These are phyloP conservation scores for Groenewaldozyma salmanticensis DNA, from an alignment of 805 yeast species.

Conservation along the genomic window DNA sequence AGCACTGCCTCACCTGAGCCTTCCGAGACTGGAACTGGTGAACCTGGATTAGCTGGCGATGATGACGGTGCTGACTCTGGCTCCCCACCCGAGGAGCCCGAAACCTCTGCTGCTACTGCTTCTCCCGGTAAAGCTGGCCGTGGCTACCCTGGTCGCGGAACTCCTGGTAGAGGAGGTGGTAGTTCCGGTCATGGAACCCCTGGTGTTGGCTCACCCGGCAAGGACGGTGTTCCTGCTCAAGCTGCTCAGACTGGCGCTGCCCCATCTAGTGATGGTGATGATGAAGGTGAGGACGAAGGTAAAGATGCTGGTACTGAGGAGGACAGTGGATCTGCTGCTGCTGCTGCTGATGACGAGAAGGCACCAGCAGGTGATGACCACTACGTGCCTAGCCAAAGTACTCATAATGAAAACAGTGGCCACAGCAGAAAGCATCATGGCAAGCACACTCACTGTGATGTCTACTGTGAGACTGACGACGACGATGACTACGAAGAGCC, in stretches of 20 bases:
- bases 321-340: background rate
- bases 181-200: no score
- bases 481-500: background rate
- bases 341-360: background rate
- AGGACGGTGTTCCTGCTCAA: no score
- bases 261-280: background rate
- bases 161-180: background rate
- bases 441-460: background rate
- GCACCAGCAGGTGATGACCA: no score
- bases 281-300: background rate
- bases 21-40: background rate
- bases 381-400: background rate
- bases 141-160: background rate
- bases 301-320: background rate
- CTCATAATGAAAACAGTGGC: background rate
- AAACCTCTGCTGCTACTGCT: background rate
- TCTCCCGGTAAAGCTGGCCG: background rate
- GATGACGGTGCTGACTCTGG: background rate
- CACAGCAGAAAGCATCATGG: background rate
- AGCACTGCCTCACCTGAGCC: no score
- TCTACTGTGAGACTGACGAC: background rate
- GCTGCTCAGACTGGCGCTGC: background rate
- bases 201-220: no score
- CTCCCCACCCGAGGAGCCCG: background rate
- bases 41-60: background rate